Evolutionary conservation across 2,329 filamentous ascomycete genomes (phyloP).

Genomic region (Eurotiales sp.): DNA sequence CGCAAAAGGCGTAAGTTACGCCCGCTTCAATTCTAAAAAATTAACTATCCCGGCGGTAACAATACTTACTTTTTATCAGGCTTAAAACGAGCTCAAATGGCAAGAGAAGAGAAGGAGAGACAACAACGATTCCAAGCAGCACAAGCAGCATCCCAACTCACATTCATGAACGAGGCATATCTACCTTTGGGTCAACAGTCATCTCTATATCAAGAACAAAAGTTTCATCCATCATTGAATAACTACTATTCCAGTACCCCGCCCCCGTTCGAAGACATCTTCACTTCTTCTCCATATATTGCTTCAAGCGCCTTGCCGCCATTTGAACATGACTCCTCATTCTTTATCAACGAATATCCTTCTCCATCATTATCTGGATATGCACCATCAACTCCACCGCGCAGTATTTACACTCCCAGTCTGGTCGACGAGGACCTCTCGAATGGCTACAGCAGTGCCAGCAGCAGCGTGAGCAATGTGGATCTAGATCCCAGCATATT

Average conservation of each 20-base stretch:
- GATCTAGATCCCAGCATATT: slow-evolving; percentile 11
- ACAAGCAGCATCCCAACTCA: slow-evolving; percentile 12
- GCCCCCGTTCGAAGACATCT: slow-evolving; percentile 4
- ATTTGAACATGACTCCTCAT: slow-evolving; percentile 7
- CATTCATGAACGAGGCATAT: slow-evolving; percentile 13
- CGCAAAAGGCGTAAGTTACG: slow-evolving; percentile 14
- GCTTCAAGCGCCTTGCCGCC: slow-evolving; percentile 1
- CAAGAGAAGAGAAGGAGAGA: slow-evolving; percentile 14
- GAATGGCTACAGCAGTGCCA: neutral
- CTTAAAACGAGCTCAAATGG: slow-evolving; percentile 13
- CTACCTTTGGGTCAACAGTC: neutral
- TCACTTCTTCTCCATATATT: slow-evolving; percentile 5
- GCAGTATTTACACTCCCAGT: slow-evolving; percentile 13
- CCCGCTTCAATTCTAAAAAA: too few species aligned
- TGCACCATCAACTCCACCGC: slow-evolving; percentile 13
- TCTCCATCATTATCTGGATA: slow-evolving; percentile 12
- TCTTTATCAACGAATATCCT: slow-evolving; percentile 9
- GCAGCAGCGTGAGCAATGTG: neutral
- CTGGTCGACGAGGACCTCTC: slow-evolving; percentile 12
- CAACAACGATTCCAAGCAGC: slow-evolving; percentile 15
- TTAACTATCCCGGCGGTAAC: too few species aligned
- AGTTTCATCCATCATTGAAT: neutral
- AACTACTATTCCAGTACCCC: slow-evolving; percentile 1
- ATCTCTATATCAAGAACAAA: neutral
- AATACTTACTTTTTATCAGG: slow-evolving; percentile 2